Percentiles rank a stretch among this genome's conserved stretches.
These are phyloP conservation scores for Panicum miliaceum DNA, from an alignment of 176 grass and related monocot genomes.

Conservation along the genomic window DNA sequence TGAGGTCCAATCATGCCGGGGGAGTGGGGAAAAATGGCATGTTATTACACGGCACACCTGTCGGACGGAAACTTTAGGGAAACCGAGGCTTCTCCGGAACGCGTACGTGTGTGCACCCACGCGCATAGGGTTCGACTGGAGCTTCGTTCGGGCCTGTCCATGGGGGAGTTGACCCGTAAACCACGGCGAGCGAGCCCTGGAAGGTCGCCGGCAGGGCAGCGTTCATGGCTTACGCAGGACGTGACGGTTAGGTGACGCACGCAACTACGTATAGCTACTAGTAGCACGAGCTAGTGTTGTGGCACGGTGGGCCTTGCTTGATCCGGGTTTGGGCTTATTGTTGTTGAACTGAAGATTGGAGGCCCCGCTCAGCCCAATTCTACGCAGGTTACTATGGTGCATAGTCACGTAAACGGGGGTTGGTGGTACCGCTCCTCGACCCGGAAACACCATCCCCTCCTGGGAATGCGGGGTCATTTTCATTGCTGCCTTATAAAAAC, in stretches of 20 bases:
- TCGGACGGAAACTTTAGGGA: neutral
- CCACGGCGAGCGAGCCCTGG: neutral
- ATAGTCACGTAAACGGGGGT: no score
- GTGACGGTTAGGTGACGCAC: neutral
- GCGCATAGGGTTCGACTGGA: neutral
- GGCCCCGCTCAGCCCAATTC: neutral
- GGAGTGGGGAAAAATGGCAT: neutral
- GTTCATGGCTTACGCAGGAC: neutral
- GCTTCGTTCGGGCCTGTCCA: neutral
- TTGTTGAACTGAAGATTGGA: neutral
- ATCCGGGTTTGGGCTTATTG: neutral
- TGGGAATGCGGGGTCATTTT: no score
- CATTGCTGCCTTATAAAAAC: no score
- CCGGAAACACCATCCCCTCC: no score
- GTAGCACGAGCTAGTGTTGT: no score
- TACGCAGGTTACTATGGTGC: neutral
- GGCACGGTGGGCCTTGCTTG: neutral
- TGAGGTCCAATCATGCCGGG: slow-evolving; percentile 15
- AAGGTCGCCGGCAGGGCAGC: neutral
- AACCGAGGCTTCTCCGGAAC: neutral
- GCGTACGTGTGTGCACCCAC: neutral
- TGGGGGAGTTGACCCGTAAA: slow-evolving; percentile 37
- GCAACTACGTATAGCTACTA: neutral
- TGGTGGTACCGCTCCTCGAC: no score
- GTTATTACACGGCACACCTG: neutral